Base-by-base conservation (phyloP, 148 eudicot genomes). In the Chenopodium quinoa region DNA sequence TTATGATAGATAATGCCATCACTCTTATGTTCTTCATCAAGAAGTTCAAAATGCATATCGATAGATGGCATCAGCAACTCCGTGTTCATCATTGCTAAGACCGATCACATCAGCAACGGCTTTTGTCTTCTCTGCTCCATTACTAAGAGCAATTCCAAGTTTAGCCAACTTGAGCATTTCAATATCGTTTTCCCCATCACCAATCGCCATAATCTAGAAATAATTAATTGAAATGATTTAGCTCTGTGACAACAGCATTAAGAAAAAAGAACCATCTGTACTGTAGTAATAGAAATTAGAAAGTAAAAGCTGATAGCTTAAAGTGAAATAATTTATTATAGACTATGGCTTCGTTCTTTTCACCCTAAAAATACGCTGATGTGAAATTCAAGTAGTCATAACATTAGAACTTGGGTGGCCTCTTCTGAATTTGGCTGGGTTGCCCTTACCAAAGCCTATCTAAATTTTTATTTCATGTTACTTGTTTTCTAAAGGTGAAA, bases 41-140 rank as follows among this genome's bases (percentile, higher is more conserved):
- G 74, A 63, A 75, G 58, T 71, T 94, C 88, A 93, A 79, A 95
- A 95, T 77, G 97, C 97, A 73, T 91, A 95, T 63, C 95, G 89
- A 81, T 95, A 95, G 31, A 96, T 92, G 32, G 99, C 98, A 83
- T 96, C 99, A 68, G 98, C 98, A 13, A 87, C 99, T 83, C 99
- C 99, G 82, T 96, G 93, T 88, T 96, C 98, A 71, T 96, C 94
- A 74, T 92, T 95, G 92, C 95, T 91, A 62, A 76, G 75, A 76
- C 95, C 95, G 22, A 93, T 88, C 60, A 89, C 93, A 70, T 92
- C 69, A 2, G 97, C 99, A 27, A 89, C 92, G 7, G 93, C 95
- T 89, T 93, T 92, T 76, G 95, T 86, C 83, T 90, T 91, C 84
- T 92, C 97, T 11, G 97, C 84, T 82, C 97, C 97, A 82, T 96